Percentiles rank a stretch among this genome's conserved stretches.
phyloP scores from a whole-genome alignment of 768 basidiomycete genomes.

The Tephrocybe sp. region DNA sequence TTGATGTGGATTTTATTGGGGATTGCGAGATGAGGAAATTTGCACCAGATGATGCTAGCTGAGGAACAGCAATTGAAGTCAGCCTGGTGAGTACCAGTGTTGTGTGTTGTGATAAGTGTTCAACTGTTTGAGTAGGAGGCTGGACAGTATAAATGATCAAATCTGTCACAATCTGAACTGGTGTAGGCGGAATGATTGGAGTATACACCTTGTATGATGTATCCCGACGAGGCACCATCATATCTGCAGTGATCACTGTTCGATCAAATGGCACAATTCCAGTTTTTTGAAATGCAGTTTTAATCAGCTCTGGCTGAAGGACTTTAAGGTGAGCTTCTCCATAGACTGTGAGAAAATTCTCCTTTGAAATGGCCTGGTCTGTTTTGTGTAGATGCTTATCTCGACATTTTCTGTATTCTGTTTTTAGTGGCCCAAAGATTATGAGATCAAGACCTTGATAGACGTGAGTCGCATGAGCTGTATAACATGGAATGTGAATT shows the following conservation, averaged over 20 bases:
- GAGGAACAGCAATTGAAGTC: background rate
- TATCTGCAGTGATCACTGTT: slow-evolving; percentile 27
- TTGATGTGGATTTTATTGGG: background rate
- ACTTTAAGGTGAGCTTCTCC: slow-evolving; percentile 27
- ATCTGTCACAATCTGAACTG: slow-evolving; percentile 17
- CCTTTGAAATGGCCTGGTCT: slow-evolving; percentile 26
- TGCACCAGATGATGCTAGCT: background rate
- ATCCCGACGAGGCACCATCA: slow-evolving; percentile 32
- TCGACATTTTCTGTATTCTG: slow-evolving; percentile 4
- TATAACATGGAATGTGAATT: slow-evolving; percentile 28
- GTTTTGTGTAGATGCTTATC: slow-evolving; percentile 14
- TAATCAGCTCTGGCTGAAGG: slow-evolving; percentile 32
- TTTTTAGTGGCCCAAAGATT: background rate
- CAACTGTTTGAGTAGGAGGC: background rate
- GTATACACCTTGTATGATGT: slow-evolving; percentile 21
- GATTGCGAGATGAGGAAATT: slow-evolving; percentile 4
- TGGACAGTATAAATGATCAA: background rate
- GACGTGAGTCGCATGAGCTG: background rate
- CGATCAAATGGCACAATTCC: slow-evolving; percentile 39
- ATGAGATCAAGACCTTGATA: background rate
- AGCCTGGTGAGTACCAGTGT: slow-evolving; percentile 8
- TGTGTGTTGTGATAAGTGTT: background rate
- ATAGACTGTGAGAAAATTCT: slow-evolving; percentile 37
- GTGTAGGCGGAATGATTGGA: background rate
- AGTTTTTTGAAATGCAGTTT: slow-evolving; percentile 36